Conservation (phyloP, 2,329 filamentous ascomycete species). For the Fusarium pseudograminearum region DNA sequence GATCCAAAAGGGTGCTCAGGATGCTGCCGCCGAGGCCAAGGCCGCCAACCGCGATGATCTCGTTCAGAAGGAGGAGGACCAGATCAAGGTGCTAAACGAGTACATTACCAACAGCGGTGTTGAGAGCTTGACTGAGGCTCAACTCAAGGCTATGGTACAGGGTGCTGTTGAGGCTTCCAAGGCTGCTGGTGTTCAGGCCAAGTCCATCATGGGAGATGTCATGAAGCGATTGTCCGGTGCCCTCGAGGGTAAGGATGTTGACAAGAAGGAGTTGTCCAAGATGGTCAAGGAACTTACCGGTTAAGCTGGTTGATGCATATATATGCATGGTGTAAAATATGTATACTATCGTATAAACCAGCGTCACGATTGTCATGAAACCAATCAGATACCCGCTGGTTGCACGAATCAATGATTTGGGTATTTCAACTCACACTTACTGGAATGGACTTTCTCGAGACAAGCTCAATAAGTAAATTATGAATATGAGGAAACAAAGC, state of each 20-base stretch:
- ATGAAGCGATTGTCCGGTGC: constrained; percentile 70
- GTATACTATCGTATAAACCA: constrained; percentile 39
- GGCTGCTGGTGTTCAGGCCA: constrained; percentile 58
- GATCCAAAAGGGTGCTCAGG: constrained; percentile 67
- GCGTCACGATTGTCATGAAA: constrained; percentile 10
- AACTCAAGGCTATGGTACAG: constrained; percentile 67
- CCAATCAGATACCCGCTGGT: constrained; percentile 20
- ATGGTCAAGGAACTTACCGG: constrained; percentile 67
- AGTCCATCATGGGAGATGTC: constrained; percentile 68
- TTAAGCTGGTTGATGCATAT: constrained; percentile 12
- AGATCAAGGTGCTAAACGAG: constrained; percentile 73
- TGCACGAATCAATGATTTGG: constrained; percentile 13
- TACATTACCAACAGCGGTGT: constrained; percentile 72
- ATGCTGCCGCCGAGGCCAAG: constrained; percentile 73
- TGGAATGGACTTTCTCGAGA: no score
- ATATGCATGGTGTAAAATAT: constrained; percentile 40
- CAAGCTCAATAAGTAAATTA: not conserved
- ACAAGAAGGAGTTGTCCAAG: constrained; percentile 70
- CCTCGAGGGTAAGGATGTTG: constrained; percentile 73
- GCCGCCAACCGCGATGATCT: constrained; percentile 74
- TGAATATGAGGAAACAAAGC: not conserved
- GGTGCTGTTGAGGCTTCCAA: constrained; percentile 64
- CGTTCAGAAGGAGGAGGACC: constrained; percentile 75
- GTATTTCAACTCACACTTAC: not conserved
- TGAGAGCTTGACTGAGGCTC: constrained; percentile 67